These are phyloP conservation scores for Cinnamomum chago DNA, from an alignment of 164 flowering plant genomes.

Conservation along the genomic window DNA sequence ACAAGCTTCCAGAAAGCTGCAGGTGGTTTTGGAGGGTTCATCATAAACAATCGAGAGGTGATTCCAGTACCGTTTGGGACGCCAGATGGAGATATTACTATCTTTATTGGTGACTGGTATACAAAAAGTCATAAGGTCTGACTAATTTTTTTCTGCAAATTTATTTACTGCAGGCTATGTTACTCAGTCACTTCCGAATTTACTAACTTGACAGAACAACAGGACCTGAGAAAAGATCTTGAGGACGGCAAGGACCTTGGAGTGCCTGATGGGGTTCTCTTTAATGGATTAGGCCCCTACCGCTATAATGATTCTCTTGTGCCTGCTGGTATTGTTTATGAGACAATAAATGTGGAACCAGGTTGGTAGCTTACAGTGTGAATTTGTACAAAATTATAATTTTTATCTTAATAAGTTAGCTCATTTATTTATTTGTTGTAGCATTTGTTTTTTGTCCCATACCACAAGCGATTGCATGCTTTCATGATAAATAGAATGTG, in stretches of 20 bases:
- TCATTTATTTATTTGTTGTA: neutral
- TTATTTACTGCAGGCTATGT: neutral
- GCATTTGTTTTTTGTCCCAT: neutral
- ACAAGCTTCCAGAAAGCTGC: slow-evolving; percentile 75
- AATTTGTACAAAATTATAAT: too few species aligned
- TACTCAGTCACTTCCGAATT: slow-evolving; percentile 5
- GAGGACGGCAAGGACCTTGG: slow-evolving; percentile 67
- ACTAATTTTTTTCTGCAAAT: slow-evolving; percentile 1
- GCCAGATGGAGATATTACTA: slow-evolving; percentile 87
- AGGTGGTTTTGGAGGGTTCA: slow-evolving; percentile 93
- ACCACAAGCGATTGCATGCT: neutral
- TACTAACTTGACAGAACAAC: slow-evolving; percentile 20
- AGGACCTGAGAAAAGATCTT: slow-evolving; percentile 67
- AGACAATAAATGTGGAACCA: slow-evolving; percentile 70
- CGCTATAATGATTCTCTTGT: slow-evolving; percentile 54
- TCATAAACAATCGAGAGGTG: slow-evolving; percentile 68
- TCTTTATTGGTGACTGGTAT: slow-evolving; percentile 86
- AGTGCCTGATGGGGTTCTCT: slow-evolving; percentile 73
- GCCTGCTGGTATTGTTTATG: slow-evolving; percentile 49
- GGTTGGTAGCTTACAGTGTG: slow-evolving; percentile 33
- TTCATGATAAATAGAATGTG: neutral
- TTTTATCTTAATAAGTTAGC: neutral
- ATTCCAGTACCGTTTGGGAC: slow-evolving; percentile 80
- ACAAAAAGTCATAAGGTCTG: slow-evolving; percentile 71
- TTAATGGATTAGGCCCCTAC: slow-evolving; percentile 79